Base-by-base conservation (phyloP, 345 rosid species). In the Arabis alpina region DNA sequence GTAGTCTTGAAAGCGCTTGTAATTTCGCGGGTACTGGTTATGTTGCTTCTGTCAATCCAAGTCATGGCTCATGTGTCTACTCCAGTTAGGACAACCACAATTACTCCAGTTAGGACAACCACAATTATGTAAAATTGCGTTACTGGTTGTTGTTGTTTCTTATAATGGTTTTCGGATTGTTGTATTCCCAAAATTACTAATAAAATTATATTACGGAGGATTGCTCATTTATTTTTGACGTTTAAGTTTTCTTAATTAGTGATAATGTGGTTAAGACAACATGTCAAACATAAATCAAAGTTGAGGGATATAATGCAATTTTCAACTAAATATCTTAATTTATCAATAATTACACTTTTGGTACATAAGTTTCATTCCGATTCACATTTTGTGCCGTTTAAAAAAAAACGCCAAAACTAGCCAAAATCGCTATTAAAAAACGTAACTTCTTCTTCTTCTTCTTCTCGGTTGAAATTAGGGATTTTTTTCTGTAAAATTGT, bases 401-500 rank as follows among this genome's bases (percentile, higher is more conserved):
- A 0, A 19, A 10, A 23, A 9, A 60, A 53, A 0, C 7, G 43
- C 30, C 54, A 32, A 61, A 72, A 64, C 25, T 48, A 64, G 37
- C 37, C 47, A 45, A 39, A 55, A 55, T 37, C 58, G 55, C 14
- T 57, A 34, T 34, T 34, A 34, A 34, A 34, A 34, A 44, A 8
- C 24, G 49, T 48, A 15, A 1, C 13, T n/a, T 55, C 58, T 16
- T 48, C 74, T 47, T 68, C 68, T 16, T 36, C 40, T 25, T 45
- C 24, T 47, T 34, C 37, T 34, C 51, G 15, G 68, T 68, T 13
- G 59, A 40, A 48, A 45, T 47, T 68, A 51, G 72, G 67, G 77
- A 41, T 74, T 66, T 32, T 32, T 32, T 36, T 72, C 16, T 30
- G 48, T 67, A 53, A 60, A 66, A 30, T 1, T 47, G 53, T 68